These are phyloP conservation scores for Penicillium sp. DNA, from an alignment of 2,329 filamentous ascomycete species.

Conservation along the genomic window DNA sequence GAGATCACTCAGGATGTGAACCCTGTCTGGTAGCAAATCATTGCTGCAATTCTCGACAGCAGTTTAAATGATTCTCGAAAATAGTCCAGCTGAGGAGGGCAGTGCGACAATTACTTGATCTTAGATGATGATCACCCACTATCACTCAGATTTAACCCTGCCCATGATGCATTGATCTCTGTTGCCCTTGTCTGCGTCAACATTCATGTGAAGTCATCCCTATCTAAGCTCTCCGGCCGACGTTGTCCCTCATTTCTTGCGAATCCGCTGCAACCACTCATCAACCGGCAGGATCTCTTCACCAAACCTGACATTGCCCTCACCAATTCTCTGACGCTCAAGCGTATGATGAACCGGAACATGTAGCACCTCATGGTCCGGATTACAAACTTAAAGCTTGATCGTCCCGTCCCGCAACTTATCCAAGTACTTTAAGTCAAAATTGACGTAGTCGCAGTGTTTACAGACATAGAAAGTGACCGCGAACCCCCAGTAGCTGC, in stretches of 20 bases:
- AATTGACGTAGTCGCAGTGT: slow-evolving; percentile 27
- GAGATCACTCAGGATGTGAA: too few species aligned
- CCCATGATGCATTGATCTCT: too few species aligned
- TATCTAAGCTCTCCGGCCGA: neutral
- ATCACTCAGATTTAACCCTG: too few species aligned
- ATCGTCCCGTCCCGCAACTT: slow-evolving; percentile 17
- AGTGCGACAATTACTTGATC: too few species aligned
- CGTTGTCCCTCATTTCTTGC: neutral
- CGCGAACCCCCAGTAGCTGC: slow-evolving; percentile 19
- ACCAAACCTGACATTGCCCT: neutral
- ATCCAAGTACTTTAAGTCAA: slow-evolving; percentile 24
- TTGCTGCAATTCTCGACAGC: too few species aligned
- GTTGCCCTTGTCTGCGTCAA: too few species aligned
- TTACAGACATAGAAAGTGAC: slow-evolving; percentile 31
- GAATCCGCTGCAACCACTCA: neutral
- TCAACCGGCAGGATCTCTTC: neutral
- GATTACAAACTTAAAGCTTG: slow-evolving; percentile 21
- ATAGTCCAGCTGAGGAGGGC: too few species aligned
- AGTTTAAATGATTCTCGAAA: too few species aligned
- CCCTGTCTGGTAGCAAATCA: too few species aligned
- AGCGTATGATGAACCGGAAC: slow-evolving; percentile 27
- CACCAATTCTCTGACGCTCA: neutral
- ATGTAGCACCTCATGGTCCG: slow-evolving; percentile 30
- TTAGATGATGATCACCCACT: too few species aligned
- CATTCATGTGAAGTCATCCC: too few species aligned